Evolutionary conservation across 2,329 filamentous ascomycete species (phyloP).

Genomic region (Pseudocercospora vitis): DNA sequence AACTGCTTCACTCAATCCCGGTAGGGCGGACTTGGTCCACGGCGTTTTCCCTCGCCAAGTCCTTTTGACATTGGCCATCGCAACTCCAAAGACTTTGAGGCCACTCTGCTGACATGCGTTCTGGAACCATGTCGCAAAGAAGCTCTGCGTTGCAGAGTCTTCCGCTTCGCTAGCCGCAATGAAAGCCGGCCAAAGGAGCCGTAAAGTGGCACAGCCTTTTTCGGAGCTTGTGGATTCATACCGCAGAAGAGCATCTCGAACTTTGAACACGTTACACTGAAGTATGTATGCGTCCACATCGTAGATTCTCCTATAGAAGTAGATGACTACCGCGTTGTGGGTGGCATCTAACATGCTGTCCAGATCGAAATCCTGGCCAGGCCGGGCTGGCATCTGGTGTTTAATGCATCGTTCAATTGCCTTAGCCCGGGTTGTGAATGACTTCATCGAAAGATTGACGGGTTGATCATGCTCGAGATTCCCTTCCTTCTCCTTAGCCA

Average conservation of each 20-base stretch:
- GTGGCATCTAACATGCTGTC: background rate
- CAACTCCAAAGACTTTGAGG: background rate
- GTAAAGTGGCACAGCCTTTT: conserved; percentile 1
- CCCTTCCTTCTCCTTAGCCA: conserved; percentile 7
- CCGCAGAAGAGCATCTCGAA: background rate
- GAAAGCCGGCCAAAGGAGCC: conserved; percentile 6
- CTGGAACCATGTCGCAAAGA: conserved; percentile 7
- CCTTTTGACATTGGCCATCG: background rate
- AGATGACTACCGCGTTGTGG: conserved; percentile 7
- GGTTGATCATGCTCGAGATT: background rate
- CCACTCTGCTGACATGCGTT: background rate
- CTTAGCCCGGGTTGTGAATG: conserved; percentile 9
- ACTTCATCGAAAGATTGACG: conserved; percentile 2
- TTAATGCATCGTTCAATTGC: conserved; percentile 8
- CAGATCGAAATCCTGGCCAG: background rate
- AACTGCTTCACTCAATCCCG: no score
- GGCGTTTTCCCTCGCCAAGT: background rate
- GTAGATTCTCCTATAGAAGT: conserved; percentile 12
- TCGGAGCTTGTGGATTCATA: background rate
- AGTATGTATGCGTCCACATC: conserved; percentile 11
- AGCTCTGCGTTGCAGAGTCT: conserved; percentile 1
- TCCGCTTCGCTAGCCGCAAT: conserved; percentile 10
- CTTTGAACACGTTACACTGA: background rate
- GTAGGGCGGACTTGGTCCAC: no score
- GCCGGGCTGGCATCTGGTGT: background rate